Conservation (phyloP, 345 rosid species). For the Brassica incana region DNA sequence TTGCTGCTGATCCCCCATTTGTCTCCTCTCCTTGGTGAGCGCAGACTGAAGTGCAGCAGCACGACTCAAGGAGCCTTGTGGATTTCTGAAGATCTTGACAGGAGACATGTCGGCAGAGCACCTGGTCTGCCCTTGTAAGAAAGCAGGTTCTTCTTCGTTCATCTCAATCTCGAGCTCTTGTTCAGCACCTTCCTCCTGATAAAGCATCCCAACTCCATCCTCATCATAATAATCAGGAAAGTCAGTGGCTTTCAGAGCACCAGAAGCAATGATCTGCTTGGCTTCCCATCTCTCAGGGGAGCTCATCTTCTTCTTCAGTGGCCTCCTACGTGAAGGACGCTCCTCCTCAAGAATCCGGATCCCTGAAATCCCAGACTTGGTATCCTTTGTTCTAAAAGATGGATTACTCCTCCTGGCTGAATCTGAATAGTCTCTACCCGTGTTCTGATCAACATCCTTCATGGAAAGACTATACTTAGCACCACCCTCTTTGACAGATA, state of each 20-base stretch:
- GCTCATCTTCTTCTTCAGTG: conserved; percentile 74
- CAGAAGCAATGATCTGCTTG: conserved; percentile 86
- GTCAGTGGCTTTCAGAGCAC: conserved; percentile 59
- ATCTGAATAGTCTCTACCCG: conserved; percentile 43
- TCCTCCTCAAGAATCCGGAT: conserved; percentile 68
- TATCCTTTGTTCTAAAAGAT: conserved; percentile 47
- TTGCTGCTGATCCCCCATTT: conserved; percentile 79
- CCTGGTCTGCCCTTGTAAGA: conserved; percentile 77
- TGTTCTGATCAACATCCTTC: conserved; percentile 85
- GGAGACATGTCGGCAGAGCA: conserved; percentile 77
- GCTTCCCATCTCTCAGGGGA: conserved; percentile 91
- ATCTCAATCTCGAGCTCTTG: conserved; percentile 87
- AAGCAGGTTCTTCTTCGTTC: conserved; percentile 87
- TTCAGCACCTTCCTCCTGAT: conserved; percentile 62
- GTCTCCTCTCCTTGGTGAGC: conserved; percentile 78
- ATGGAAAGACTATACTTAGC: conserved; percentile 63
- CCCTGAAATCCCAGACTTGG: conserved; percentile 77
- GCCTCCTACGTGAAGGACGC: conserved; percentile 60
- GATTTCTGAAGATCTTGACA: conserved; percentile 87
- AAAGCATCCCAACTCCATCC: conserved; percentile 73
- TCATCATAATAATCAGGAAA: conserved; percentile 76
- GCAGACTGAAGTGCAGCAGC: conserved; percentile 98
- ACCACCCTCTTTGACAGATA: conserved; percentile 49
- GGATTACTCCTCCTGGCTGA: conserved; percentile 50
- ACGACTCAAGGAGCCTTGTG: conserved; percentile 87